These are phyloP conservation scores for Maudiozyma pseudohumilis DNA, from an alignment of 805 yeast genomes.

Conservation along the genomic window DNA sequence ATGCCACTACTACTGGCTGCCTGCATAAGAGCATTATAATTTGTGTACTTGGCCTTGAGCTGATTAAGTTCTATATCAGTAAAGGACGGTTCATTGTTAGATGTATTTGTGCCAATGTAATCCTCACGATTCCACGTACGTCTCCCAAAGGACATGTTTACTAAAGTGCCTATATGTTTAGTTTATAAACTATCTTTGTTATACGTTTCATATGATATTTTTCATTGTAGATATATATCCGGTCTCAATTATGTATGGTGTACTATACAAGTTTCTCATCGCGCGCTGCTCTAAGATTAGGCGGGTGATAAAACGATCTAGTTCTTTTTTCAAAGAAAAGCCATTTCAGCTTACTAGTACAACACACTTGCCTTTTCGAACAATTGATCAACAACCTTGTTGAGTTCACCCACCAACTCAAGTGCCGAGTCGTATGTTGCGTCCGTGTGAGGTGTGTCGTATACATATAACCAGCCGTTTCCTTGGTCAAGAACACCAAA, in stretches of 20 bases:
- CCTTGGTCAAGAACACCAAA: slow-evolving; percentile 97
- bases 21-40: slow-evolving; percentile 16
- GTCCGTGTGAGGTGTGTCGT: slow-evolving; percentile 81
- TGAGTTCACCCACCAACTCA: slow-evolving; percentile 78
- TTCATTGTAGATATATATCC: too few species aligned
- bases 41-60: slow-evolving; percentile 17
- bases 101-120: slow-evolving; percentile 38
- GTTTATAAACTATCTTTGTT: too few species aligned
- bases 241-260: too few species aligned
- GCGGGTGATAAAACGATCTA: not conserved
- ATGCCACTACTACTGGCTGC: slow-evolving; percentile 23
- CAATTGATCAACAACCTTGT: slow-evolving; percentile 77
- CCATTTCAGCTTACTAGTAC: slow-evolving; percentile 37
- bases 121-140: slow-evolving; percentile 65
- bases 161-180: too few species aligned
- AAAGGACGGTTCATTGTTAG: not conserved
- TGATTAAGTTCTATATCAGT: slow-evolving; percentile 9
- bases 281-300: too few species aligned
- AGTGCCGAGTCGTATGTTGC: slow-evolving; percentile 81
- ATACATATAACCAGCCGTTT: slow-evolving; percentile 91
- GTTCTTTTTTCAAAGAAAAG: not conserved
- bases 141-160: slow-evolving; percentile 48
- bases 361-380: slow-evolving; percentile 88
- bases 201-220: too few species aligned
- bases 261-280: too few species aligned